Evolutionary conservation across 495 filamentous ascomycete genomes (phyloP).

Genomic region (Arthonia radiata): DNA sequence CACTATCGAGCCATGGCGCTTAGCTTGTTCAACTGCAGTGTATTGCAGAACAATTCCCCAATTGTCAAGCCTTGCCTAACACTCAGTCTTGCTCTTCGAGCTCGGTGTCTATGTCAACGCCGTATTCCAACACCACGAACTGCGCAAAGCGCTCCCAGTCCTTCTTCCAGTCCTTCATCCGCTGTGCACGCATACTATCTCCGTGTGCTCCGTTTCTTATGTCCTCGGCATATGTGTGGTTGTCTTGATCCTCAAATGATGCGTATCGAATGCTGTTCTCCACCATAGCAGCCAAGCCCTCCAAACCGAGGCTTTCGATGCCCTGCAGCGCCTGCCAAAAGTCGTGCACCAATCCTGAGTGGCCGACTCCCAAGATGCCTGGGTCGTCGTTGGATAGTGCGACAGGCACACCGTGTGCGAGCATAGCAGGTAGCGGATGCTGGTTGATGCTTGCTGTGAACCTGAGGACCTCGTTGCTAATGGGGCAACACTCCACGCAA

Average conservation of each 20-base stretch:
- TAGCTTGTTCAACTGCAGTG: too few species aligned
- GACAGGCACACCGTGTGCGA: conserved; percentile 60
- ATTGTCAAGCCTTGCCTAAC: too few species aligned
- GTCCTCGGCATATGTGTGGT: conserved; percentile 41
- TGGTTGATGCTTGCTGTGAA: conserved; percentile 49
- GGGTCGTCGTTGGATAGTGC: conserved; percentile 71
- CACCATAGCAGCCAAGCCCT: conserved; percentile 58
- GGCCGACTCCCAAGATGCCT: conserved; percentile 52
- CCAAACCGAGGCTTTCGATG: conserved; percentile 63
- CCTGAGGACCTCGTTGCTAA: conserved; percentile 62
- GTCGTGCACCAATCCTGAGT: conserved; percentile 57
- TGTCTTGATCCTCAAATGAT: conserved; percentile 52
- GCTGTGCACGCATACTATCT: conserved; percentile 40
- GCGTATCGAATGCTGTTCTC: conserved; percentile 87
- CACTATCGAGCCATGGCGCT: too few species aligned
- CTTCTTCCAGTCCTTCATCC: conserved; percentile 49
- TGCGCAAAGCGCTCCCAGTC: conserved; percentile 80
- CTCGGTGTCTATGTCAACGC: conserved; percentile 13
- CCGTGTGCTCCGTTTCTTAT: conserved; percentile 52
- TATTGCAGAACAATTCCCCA: too few species aligned
- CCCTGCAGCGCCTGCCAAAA: conserved; percentile 82
- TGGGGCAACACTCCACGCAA: conserved; percentile 65
- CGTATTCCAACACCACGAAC: conserved; percentile 69
- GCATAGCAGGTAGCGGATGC: conserved; percentile 59
- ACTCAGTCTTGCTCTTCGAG: conserved; percentile 4